These are phyloP conservation scores for Puccinia coronata DNA, from an alignment of 1,284 basidiomycete genomes.

Conservation along the genomic window DNA sequence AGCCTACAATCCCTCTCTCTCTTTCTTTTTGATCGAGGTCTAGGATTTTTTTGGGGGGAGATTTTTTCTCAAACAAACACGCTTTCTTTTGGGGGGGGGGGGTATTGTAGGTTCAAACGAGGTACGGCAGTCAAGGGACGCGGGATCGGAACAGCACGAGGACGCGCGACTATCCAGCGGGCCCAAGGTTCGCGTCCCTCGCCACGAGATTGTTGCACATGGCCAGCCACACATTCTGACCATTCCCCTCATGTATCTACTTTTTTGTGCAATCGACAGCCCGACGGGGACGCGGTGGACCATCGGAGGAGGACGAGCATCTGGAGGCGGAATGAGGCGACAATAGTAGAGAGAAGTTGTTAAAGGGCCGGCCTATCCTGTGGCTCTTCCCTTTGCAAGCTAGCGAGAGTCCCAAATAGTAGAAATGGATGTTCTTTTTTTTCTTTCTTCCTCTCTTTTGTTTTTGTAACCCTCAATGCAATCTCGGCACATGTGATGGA, in stretches of 20 bases:
- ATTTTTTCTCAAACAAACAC: background rate
- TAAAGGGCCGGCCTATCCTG: no score
- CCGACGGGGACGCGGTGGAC: slow-evolving; percentile 44
- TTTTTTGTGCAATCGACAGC: slow-evolving; percentile 15
- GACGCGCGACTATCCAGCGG: slow-evolving; percentile 92
- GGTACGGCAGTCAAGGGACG: slow-evolving; percentile 76
- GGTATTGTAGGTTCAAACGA: slow-evolving; percentile 44
- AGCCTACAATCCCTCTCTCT: background rate
- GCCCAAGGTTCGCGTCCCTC: slow-evolving; percentile 57
- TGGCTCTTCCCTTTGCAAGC: background rate
- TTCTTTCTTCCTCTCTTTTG: no score
- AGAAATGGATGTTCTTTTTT: slow-evolving; percentile 6
- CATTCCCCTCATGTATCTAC: no score
- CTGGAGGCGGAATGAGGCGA: slow-evolving; percentile 32
- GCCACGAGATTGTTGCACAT: background rate
- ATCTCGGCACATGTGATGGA: background rate
- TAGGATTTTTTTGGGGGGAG: background rate
- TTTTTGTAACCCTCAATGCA: slow-evolving; percentile 8
- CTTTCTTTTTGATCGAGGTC: slow-evolving; percentile 26
- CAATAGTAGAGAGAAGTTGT: background rate
- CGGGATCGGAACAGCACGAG: slow-evolving; percentile 97
- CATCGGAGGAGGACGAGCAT: slow-evolving; percentile 35
- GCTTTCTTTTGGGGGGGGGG: background rate
- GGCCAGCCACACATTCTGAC: background rate
- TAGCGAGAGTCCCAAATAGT: background rate